These are phyloP conservation scores for Colletotrichum navitas DNA, from an alignment of 2,329 filamentous ascomycete species.

Conservation along the genomic window DNA sequence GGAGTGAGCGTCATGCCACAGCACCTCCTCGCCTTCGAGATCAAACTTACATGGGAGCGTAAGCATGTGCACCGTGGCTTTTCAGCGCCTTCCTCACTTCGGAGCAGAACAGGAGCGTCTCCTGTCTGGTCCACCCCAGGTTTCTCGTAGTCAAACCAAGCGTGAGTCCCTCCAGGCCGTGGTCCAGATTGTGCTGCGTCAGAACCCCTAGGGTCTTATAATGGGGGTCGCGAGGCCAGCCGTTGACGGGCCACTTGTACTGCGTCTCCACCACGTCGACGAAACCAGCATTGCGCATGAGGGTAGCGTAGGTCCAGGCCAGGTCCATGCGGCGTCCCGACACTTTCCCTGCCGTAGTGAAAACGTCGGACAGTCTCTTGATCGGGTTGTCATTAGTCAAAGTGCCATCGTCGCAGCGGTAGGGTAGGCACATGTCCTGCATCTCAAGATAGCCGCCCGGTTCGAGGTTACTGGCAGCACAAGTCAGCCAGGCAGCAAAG, in stretches of 20 bases:
- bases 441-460: slow-evolving; percentile 53
- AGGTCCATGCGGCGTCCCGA: slow-evolving; percentile 50
- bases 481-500: not conserved
- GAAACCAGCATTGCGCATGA: slow-evolving; percentile 51
- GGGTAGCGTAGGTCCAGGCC: slow-evolving; percentile 46
- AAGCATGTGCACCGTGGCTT: slow-evolving; percentile 47
- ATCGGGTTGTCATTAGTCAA: slow-evolving; percentile 47
- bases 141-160: slow-evolving; percentile 54
- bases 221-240: slow-evolving; percentile 52
- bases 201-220: slow-evolving; percentile 53
- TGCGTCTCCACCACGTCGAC: slow-evolving; percentile 49
- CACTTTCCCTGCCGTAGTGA: slow-evolving; percentile 49
- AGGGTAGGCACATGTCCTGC: slow-evolving; percentile 47
- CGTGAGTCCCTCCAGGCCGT: slow-evolving; percentile 52
- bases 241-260: slow-evolving; percentile 53
- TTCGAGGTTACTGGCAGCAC: slow-evolving; percentile 46
- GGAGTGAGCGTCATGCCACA: not conserved
- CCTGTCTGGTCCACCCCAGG: slow-evolving; percentile 52
- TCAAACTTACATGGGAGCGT: slow-evolving; percentile 41
- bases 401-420: slow-evolving; percentile 51
- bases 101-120: slow-evolving; percentile 47
- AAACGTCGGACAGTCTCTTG: slow-evolving; percentile 47
- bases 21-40: not conserved
- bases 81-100: slow-evolving; percentile 45
- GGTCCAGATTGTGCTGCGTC: slow-evolving; percentile 48